Conservation (phyloP, 2,329 filamentous ascomycete species). For the Epichloe sylvatica region DNA sequence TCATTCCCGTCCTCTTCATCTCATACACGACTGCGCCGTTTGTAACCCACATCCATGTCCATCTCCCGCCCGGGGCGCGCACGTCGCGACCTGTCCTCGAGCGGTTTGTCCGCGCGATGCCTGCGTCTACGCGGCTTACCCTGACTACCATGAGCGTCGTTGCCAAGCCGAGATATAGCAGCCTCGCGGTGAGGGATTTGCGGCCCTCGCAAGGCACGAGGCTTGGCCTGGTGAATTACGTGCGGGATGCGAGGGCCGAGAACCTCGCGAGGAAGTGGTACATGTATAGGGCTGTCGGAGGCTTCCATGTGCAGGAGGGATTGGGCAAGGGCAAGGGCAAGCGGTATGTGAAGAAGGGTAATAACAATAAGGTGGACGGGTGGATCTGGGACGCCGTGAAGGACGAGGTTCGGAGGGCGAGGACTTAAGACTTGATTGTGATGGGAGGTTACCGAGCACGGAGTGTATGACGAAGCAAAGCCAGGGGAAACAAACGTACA, state of each 20-base stretch:
- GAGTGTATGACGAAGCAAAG: too few species aligned
- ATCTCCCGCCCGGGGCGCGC: conserved; percentile 52
- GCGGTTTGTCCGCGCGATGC: conserved; percentile 34
- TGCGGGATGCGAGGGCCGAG: conserved; percentile 22
- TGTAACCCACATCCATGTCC: conserved; percentile 57
- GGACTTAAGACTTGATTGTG: neutral
- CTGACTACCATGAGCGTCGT: conserved; percentile 43
- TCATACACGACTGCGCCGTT: conserved; percentile 54
- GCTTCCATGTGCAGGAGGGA: conserved; percentile 25
- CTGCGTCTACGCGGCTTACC: conserved; percentile 32
- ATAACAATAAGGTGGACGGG: conserved; percentile 18
- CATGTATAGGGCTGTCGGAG: conserved; percentile 24
- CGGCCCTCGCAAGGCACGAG: conserved; percentile 11
- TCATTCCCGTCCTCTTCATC: conserved; percentile 51
- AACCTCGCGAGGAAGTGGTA: conserved; percentile 25
- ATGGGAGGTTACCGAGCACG: neutral
- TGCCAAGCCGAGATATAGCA: conserved; percentile 38
- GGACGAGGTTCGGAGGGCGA: conserved; percentile 17
- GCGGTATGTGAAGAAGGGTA: conserved; percentile 9
- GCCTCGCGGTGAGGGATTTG: conserved; percentile 26
- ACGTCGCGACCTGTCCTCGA: conserved; percentile 41
- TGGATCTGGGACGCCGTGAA: conserved; percentile 29
- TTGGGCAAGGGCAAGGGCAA: conserved; percentile 1
- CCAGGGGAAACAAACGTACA: too few species aligned
- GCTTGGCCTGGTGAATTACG: conserved; percentile 28